A percentile compares a stretch with the other conserved stretches of the same genome.
These are phyloP conservation scores for Pyrrhoderma lamaoense DNA, from an alignment of 1,284 basidiomycete genomes.

Conservation along the genomic window DNA sequence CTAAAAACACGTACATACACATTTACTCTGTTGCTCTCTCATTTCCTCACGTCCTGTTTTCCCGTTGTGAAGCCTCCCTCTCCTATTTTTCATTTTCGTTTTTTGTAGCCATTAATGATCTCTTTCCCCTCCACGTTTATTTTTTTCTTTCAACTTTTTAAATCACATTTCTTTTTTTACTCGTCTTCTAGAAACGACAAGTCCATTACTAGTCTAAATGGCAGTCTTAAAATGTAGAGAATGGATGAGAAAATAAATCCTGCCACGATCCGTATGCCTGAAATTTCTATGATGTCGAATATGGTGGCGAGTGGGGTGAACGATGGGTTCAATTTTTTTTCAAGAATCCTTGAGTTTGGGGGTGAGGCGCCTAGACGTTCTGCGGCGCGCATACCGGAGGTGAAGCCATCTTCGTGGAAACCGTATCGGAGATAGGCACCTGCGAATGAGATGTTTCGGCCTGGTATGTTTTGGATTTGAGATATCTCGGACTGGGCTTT, in stretches of 20 bases:
- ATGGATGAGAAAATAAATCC: slow-evolving; percentile 18
- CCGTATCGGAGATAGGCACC: slow-evolving; percentile 79
- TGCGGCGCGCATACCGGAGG: slow-evolving; percentile 48
- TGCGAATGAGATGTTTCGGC: slow-evolving; percentile 52
- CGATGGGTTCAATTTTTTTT: slow-evolving; percentile 20
- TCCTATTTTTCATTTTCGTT: not conserved
- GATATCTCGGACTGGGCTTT: slow-evolving; percentile 49
- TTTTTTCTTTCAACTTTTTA: not conserved
- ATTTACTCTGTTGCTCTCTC: no score
- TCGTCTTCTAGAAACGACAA: slow-evolving; percentile 5
- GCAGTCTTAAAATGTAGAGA: slow-evolving; percentile 13
- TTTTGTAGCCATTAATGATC: not conserved
- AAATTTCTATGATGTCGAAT: slow-evolving; percentile 30
- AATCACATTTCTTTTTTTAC: no score
- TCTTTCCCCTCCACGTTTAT: not conserved
- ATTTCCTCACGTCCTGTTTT: not conserved
- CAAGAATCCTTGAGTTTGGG: slow-evolving; percentile 28
- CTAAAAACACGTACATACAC: no score
- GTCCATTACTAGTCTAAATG: slow-evolving; percentile 10
- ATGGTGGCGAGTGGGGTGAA: slow-evolving; percentile 21
- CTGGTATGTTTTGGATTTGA: slow-evolving; percentile 57
- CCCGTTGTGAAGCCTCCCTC: not conserved
- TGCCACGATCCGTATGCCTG: slow-evolving; percentile 21
- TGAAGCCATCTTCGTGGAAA: slow-evolving; percentile 81
- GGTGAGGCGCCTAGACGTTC: slow-evolving; percentile 21